Base-by-base conservation (phyloP, 352 stramenopile genomes). In the Globisporangium recalcitrans region DNA sequence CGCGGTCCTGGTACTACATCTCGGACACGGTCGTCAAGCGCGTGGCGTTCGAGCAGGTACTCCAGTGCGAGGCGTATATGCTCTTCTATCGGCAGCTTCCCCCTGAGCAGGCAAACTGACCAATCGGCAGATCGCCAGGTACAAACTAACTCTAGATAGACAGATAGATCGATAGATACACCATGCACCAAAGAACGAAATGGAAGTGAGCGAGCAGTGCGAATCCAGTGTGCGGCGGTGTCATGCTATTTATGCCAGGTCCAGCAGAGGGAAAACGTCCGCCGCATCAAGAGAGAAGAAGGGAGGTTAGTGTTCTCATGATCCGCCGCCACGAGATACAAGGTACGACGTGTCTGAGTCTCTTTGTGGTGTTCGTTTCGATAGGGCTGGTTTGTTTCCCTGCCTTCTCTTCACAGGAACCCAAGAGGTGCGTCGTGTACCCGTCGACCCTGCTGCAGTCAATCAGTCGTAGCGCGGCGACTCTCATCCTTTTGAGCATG, bases 1-100 rank as follows among this genome's bases (percentile, higher is more conserved):
- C 61, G 21, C 65, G 59, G 5, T 69, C 65, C 46, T 92, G 82
- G 82, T 92, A 79, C 53, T 88, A 86, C 68, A 73, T 88, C 52
- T 90, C 80, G 21, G 82, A 92, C 70, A 82, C 80, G 21, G 63
- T 79, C 40, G 77, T 92, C 47, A 75, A 82, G 59, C 69, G 65
- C 51, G 80, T 92, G 56, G 55, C 65, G 32, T 67, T 89, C 14
- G 77, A 87, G 61, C 73, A 87, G 22, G 82, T 92, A 52, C 67
- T 92, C 22, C 69, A 80, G 52, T 89, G 80, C 49, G 80, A 92
- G 68, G 82, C 82, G 13, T 92, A 92, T 59, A 90, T 92, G 77
- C 67, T 92, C 4, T 90, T 90, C 52, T 92, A 92, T 63, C 73
- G 78, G 14, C 76, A 72, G 57, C 49, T 69, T 38, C 51, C 51